Evolutionary conservation across 305 asterid genomes (phyloP), one percentile per base, ranked within the genome.

Genomic region (Fraxinus sp.): DNA sequence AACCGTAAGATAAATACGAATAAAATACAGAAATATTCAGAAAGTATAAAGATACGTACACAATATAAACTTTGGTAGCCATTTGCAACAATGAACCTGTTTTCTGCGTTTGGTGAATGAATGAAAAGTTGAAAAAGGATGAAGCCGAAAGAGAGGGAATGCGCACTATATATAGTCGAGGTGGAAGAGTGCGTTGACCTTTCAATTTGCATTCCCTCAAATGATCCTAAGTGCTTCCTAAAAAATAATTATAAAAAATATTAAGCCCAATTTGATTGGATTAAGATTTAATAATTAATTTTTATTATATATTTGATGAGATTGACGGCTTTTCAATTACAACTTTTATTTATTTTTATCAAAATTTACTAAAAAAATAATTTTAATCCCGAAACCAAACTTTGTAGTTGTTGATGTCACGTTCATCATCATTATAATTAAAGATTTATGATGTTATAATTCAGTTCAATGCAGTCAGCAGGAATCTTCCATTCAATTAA

Each of bases 1-100:
- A 78, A 26, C 18, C 2, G 1, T 8, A 52, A 26, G 59, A 70
- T 24, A n/a, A 10, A 57, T 14, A 74, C 5, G 20, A 28, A 20
- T 8, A 5, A 55, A 7, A 36, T 0, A 18, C 4, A 41, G 22
- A 76, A 35, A 14, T 3, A 84, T 33, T 46, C 35, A 39, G 73
- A 20, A 32, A 70, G 68, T 59, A 52, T 26, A 64, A 49, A 80
- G 79, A 78, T 33, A 66, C 94, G 8, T 90, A 93, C 97, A 93
- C 88, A 64, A 93, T 90, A 85, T 93, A 91, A 32, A 93, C 87
- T 87, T 90, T 90, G 89, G 89, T 83, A 4, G 96, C 96, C 96
- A 93, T 93, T 88, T 86, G 84, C 82, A 18, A 41, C 77, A 80
- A 36, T 81, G 26, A 8, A 18, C 16, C 82, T 8, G 10, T 76